Evolutionary conservation across 1,139 yeast species (phyloP).

Genomic region (Scheffersomyces parashehatae): DNA sequence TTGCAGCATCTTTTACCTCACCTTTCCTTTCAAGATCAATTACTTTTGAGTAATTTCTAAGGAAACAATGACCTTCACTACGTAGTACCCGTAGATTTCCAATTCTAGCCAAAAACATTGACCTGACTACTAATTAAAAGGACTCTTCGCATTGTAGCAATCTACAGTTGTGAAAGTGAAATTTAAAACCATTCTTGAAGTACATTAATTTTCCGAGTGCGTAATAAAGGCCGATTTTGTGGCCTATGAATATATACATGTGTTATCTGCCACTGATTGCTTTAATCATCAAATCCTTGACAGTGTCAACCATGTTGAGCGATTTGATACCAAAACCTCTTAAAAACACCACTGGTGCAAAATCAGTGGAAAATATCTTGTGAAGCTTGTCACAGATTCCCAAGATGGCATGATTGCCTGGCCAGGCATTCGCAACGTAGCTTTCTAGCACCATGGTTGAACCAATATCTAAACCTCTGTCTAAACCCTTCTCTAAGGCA

Average conservation of each 20-base stretch:
- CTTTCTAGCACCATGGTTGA: constrained; percentile 80
- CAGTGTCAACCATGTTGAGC: constrained; percentile 60
- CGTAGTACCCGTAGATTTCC: no score
- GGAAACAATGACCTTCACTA: neutral
- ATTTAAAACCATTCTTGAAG: no score
- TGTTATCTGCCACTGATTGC: constrained; percentile 29
- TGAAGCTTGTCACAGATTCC: constrained; percentile 93
- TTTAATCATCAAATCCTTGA: constrained; percentile 54
- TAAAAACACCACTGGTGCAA: constrained; percentile 68
- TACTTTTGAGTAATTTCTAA: constrained; percentile 4
- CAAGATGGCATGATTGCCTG: constrained; percentile 72
- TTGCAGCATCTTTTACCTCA: neutral
- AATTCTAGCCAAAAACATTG: no score
- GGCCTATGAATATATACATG: neutral
- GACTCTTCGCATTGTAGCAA: neutral
- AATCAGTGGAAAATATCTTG: constrained; percentile 78
- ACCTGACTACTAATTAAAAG: no score
- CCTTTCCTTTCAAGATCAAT: constrained; percentile 6
- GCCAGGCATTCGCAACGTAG: constrained; percentile 79
- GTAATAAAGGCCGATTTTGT: neutral
- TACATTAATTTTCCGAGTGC: neutral
- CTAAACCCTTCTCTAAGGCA: constrained; percentile 69
- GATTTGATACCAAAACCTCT: constrained; percentile 76
- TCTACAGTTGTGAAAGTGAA: neutral
- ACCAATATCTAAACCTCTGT: constrained; percentile 88